phyloP scores from a whole-genome alignment of 768 basidiomycete genomes.

The Mycena belliarum region DNA sequence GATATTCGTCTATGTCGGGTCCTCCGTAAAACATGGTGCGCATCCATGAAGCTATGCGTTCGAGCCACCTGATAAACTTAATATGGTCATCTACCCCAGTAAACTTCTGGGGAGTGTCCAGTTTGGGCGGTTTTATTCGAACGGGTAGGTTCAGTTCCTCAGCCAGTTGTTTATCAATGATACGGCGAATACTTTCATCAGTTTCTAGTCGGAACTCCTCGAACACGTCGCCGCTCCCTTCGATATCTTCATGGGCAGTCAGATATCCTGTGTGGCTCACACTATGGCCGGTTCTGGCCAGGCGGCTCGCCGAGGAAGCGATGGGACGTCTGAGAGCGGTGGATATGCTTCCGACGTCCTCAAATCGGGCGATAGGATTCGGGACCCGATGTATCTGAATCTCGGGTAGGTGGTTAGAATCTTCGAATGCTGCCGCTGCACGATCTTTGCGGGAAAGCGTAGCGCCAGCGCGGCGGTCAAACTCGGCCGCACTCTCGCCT shows the following conservation, averaged over 20 bases:
- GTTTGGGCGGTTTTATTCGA: neutral
- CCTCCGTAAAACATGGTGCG: too few relatives aligned
- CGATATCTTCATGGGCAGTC: neutral
- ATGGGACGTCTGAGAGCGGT: neutral
- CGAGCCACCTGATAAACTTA: too few relatives aligned
- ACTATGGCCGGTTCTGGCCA: neutral
- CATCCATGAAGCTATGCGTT: too few relatives aligned
- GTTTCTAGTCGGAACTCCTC: neutral
- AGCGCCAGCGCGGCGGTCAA: too few relatives aligned
- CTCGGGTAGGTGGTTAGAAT: too few relatives aligned
- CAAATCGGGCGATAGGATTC: neutral
- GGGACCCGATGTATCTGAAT: neutral
- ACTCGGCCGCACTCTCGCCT: too few relatives aligned
- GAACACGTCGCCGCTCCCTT: neutral
- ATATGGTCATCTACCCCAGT: neutral
- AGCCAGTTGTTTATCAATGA: neutral
- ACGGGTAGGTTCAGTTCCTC: neutral
- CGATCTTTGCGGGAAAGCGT: too few relatives aligned
- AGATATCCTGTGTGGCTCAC: neutral
- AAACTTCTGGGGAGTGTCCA: neutral
- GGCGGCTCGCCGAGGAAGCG: too few relatives aligned
- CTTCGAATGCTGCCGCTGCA: neutral
- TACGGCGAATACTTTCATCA: neutral
- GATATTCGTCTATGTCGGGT: too few relatives aligned
- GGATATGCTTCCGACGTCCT: neutral